Conservation (phyloP, 495 filamentous ascomycete species). For the Talaromyces trachyspermus region DNA sequence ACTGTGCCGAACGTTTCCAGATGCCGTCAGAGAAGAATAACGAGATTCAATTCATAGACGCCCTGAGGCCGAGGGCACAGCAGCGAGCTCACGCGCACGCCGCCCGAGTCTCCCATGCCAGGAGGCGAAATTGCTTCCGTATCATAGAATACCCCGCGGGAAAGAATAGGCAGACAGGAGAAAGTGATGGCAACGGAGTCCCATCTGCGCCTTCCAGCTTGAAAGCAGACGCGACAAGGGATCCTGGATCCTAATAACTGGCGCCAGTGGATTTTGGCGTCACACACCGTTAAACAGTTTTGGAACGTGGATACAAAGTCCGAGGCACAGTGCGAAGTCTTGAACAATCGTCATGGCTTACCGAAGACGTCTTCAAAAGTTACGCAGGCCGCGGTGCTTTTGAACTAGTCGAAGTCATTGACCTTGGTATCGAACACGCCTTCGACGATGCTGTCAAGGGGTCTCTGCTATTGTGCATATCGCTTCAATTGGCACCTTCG, state of each 20-base stretch:
- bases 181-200: not conserved
- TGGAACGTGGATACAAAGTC: slow-evolving; percentile 33
- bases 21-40: not conserved
- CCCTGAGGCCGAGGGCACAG: not conserved
- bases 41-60: not conserved
- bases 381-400: slow-evolving; percentile 18
- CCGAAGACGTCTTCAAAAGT: not conserved
- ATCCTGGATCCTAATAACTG: slow-evolving; percentile 35
- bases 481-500: not conserved
- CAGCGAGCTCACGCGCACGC: not conserved
- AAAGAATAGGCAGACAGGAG: not conserved
- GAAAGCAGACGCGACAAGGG: not conserved
- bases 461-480: slow-evolving; percentile 7
- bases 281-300: slow-evolving; percentile 36
- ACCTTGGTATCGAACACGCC: slow-evolving; percentile 28
- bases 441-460: slow-evolving; percentile 38
- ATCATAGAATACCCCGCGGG: not conserved
- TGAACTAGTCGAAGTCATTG: slow-evolving; percentile 25
- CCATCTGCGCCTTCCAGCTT: not conserved
- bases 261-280: slow-evolving; percentile 44
- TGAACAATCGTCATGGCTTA: not conserved
- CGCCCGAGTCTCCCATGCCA: not conserved
- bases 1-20: too few relatives aligned
- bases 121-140: not conserved
- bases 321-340: slow-evolving; percentile 31